Evolutionary conservation across 257 asterid species (phyloP), one percentile per base, ranked within the genome.

Genomic region (Knoxia roxburghii): DNA sequence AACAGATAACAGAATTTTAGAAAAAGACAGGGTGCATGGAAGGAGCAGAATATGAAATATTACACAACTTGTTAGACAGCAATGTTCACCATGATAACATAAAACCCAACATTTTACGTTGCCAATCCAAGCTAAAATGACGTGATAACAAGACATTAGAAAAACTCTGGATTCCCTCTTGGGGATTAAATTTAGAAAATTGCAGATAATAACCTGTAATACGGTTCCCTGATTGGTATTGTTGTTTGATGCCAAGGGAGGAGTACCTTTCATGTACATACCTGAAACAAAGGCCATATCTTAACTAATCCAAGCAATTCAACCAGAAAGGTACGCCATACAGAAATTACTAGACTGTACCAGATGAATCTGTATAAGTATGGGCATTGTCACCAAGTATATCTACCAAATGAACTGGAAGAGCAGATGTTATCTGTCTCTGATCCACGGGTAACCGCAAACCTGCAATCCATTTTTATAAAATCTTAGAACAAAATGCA

Each of bases 361-460:
- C 96, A 33, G 95, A 82, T 81, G 97, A 76, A 76, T 87, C 97
- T 9, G 85, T 46, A 78, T 87, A 87, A 61, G 83, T 73, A 76
- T 87, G 94, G 68, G 82, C 64, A 77, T 74, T 74, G 64, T 79
- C 77, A 7, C 79, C 51, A 53, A 92, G 88, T 67, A 93, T 74
- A 74, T 90, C 95, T 26, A 77, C 90, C 86, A 93, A 83, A 82
- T 93, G 99, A 80, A 75, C 70, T 35, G 99, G 99, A 65, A 93
- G 99, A 56, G 97, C 79, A 45, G 95, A 80, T 70, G 96, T 72
- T 52, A 67, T 77, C 75, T 88, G 96, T 74, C 95, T 84, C 71
- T 93, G 99, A 75, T 93, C 99, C 63, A 69, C 89, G 52, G 89
- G 95, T 68, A 84, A 73, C 77, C 90, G 85, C 79, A 93, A 78